These are phyloP conservation scores for Hibiscus syriacus DNA, from an alignment of 345 rosid species.

Conservation along the genomic window DNA sequence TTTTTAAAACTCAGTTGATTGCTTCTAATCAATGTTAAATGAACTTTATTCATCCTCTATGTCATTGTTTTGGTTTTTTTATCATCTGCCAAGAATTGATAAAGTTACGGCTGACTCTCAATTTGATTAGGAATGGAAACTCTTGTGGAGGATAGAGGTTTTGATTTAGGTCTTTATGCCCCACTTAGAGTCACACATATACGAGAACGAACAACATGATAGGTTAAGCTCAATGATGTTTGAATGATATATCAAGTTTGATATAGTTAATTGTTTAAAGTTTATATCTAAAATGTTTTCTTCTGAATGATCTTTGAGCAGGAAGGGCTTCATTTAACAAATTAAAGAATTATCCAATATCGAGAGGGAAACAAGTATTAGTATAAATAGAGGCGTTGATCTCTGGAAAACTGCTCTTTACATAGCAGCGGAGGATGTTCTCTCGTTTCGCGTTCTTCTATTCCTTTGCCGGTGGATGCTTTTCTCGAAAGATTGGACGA, in stretches of 20 bases:
- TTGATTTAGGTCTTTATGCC: too few relatives aligned
- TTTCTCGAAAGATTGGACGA: slow-evolving; percentile 46
- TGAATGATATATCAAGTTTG: not conserved
- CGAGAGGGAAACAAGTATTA: slow-evolving; percentile 53
- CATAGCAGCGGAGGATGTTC: slow-evolving; percentile 70
- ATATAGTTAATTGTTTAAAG: not conserved
- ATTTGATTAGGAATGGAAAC: not conserved
- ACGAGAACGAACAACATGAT: not conserved
- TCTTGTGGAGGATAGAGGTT: not conserved
- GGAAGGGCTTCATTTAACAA: slow-evolving; percentile 32
- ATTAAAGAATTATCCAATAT: slow-evolving; percentile 31
- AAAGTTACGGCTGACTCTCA: too few relatives aligned
- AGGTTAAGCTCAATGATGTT: not conserved
- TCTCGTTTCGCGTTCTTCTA: slow-evolving; percentile 52
- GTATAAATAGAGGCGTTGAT: slow-evolving; percentile 51
- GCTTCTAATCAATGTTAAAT: not conserved
- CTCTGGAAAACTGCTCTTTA: slow-evolving; percentile 44
- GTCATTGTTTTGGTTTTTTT: not conserved
- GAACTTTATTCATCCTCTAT: not conserved
- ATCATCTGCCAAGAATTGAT: not conserved
- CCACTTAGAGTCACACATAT: not conserved
- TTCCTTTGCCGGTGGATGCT: slow-evolving; percentile 54
- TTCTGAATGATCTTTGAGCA: slow-evolving; percentile 6
- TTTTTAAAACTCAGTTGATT: not conserved
- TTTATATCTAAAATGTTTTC: not conserved